These are phyloP conservation scores for Lentinus brumalis DNA, from an alignment of 768 basidiomycete genomes.

Conservation along the genomic window DNA sequence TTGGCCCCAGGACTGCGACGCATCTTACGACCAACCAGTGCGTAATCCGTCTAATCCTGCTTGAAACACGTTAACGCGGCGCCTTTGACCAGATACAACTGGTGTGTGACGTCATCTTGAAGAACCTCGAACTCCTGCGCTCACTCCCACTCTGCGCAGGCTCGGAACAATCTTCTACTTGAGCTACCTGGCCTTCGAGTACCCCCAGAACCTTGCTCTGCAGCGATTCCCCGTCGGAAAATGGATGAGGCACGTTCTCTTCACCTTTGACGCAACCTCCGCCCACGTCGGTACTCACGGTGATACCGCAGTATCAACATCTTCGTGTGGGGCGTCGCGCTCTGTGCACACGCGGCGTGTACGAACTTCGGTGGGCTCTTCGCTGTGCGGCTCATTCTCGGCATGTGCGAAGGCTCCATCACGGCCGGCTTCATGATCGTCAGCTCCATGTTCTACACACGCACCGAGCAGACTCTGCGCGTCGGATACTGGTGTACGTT, in stretches of 20 bases:
- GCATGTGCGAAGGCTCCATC: conserved; percentile 71
- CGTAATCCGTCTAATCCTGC: not conserved
- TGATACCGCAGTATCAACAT: conserved; percentile 56
- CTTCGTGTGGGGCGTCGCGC: conserved; percentile 61
- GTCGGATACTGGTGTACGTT: conserved; percentile 78
- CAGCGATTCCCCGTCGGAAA: conserved; percentile 76
- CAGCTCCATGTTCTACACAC: conserved; percentile 77
- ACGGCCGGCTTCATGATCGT: conserved; percentile 81
- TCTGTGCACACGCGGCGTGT: conserved; percentile 69
- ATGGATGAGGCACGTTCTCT: conserved; percentile 68
- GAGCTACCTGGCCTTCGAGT: conserved; percentile 70
- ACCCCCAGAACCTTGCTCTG: conserved; percentile 71
- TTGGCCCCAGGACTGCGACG: conserved; percentile 48
- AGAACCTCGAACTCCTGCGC: not conserved
- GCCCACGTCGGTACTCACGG: not conserved
- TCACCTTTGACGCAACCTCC: not conserved
- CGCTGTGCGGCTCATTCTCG: conserved; percentile 62
- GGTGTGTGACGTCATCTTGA: conserved; percentile 37
- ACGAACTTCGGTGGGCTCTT: conserved; percentile 68
- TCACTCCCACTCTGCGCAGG: conserved; percentile 38
- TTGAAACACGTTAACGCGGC: not conserved
- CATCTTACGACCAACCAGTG: conserved; percentile 69
- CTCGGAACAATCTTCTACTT: conserved; percentile 77
- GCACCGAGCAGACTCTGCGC: conserved; percentile 65
- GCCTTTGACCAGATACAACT: conserved; percentile 55